Evolutionary conservation across 768 basidiomycete genomes (phyloP), one percentile per base, ranked within the genome.

Genomic region (Xanthoconium purpureum): DNA sequence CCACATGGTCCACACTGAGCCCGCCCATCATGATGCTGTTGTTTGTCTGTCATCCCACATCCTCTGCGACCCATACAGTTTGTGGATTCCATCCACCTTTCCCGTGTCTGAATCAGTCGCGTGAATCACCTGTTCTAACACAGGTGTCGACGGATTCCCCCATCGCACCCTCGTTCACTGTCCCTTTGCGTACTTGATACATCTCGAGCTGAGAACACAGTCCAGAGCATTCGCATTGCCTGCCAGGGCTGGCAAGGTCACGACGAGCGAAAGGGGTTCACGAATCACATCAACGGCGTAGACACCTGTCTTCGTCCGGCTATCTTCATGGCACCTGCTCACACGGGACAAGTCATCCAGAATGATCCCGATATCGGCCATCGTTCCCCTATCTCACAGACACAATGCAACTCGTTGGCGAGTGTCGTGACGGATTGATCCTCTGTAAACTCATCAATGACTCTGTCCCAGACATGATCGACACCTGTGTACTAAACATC

Each of bases 401-500:
- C 53, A 98, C 94, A 18, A 97, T 98, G 95, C 97, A 99, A 64
- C 81, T 99, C 60, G 98, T 98, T 66, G 97, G 98, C 68, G 97
- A 98, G 73, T 91, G 88, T 73, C 84, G 88, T 66, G 96, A 99
- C 66, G 97, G 96, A 59, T 78, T 99, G 68, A 86, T 99, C 64
- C 88, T 99, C 32, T 97, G 91, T 75, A 98, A 98, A 80, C 87
- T 98, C 62, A 94, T 98, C 81, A 96, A 99, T 73, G 96, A 99
- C 76, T 96, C 97, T 42, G 97, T 99, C 5, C 96, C 97, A 12
- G 96, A 98, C 73, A 99, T 96, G 7, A 99, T 99, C 76, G 96
- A 98, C 75, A 90, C 85, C 59, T 95, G 97, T 80, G 97, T 99
- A 8, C 80, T 99, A 63, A 98, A 99, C 80, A 96, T 90, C 72